Evolutionary conservation across 2,329 filamentous ascomycete genomes (phyloP), one percentile per base, ranked within the genome.

Genomic region (Cryphonectria parasitica): DNA sequence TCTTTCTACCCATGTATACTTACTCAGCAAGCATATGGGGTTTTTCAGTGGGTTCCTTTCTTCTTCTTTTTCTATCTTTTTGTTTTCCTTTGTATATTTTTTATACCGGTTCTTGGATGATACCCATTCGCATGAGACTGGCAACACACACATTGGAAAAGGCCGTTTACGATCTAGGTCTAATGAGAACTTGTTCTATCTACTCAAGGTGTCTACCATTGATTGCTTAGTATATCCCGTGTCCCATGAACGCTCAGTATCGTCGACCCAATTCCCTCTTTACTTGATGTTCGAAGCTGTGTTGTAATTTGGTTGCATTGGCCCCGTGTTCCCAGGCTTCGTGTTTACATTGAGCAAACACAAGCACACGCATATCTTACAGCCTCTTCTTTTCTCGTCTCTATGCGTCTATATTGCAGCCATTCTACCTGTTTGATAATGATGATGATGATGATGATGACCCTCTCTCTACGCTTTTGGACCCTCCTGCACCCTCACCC

Each of bases 401-500:
- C 45, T n/a, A 49, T n/a, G 22, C 45, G 22, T 49, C 45, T 49
- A 49, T 49, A n/a, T 22, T 49, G 22, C n/a, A 49, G 17, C 17
- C 17, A 6, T 17, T 49, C 43, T 49, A n/a, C 43, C 43, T 22
- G 6, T 49, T 49, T 49, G 41, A 43, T 49, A 7, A 49, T 49
- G 45, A 10, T 7, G 8, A 39, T 39, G 36, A 39, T 39, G 36
- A 39, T 8, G 36, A 1, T 39, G 36, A 8, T 39, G 7, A 5
- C 36, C 2, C 34, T 63, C 19, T 41, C 5, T 10, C 7, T 52
- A 71, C 8, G 28, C 54, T 31, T 66, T 49, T 19, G 67, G 2
- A 19, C 68, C 70, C n/a, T 73, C 72, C n/a, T 62, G 72, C 0
- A 77, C 67, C 52, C 43, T 25, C 19, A 69, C 72, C 19, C 71